Evolutionary conservation across 768 basidiomycete species (phyloP), one percentile per base, ranked within the genome.

Genomic region (Filobasidium floriforme): DNA sequence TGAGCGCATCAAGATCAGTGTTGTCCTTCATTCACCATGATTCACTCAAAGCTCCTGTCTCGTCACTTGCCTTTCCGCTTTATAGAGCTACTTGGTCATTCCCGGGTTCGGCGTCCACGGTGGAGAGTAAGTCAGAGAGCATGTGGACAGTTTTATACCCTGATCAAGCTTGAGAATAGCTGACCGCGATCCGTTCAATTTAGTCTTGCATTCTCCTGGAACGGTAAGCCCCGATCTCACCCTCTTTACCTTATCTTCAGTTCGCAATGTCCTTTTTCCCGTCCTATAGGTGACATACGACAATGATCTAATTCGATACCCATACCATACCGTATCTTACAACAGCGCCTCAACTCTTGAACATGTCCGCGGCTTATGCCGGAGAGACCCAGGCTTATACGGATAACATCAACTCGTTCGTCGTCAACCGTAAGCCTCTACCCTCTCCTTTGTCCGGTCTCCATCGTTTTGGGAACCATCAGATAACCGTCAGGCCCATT

Each of bases 321-420:
- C 1, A 12, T 28, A 15, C 11, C 7, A 10, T 15, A 18, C 7
- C 10, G 29, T 9, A 12, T 11, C 6, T 64, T 64, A 51, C 41
- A 22, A 22, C 15, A 29, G 44, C 18, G 7, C 22, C 29, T 28
- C 22, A 24, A 44, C 28, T 55, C 40, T 52, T 37, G 32, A 9
- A 3, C 32, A 37, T 37, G 9, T 37, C 32, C 9, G 4, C 32
- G 4, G 32, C 9, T 37, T 9, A 4, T 37, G 32, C 3, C 3
- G 32, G 32, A 37, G 32, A 14, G 19, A 43, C 29, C 9, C 18
- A 3, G 54, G 19, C 19, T 7, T 64, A 55, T 41, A 64, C 29
- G 9, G 54, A 64, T 22, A 64, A 64, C 49, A 7, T 57, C 41
- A 59, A 55, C 28, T 59, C 52, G 40, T 64, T 64, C 54, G 32